Evolutionary conservation across 495 filamentous ascomycete genomes (phyloP).

Genomic region (Amniculicola lignicola): DNA sequence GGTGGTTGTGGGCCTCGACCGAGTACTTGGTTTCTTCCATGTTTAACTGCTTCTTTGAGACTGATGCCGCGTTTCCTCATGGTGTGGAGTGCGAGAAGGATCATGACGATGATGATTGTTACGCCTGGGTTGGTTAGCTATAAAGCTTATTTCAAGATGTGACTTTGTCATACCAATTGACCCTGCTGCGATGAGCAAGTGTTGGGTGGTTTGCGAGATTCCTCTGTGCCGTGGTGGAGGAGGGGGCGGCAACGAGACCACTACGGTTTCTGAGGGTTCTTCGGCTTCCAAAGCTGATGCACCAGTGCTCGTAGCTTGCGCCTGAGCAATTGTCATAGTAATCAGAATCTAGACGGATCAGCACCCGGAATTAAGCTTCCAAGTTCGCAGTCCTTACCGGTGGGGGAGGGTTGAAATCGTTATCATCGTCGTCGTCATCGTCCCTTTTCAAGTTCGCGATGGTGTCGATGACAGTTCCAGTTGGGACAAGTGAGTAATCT

Average conservation of each 20-base stretch:
- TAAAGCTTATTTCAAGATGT: neutral
- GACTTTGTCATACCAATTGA: slow-evolving; percentile 26
- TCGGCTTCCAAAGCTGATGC: slow-evolving; percentile 11
- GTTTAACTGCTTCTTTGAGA: slow-evolving; percentile 19
- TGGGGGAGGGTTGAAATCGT: slow-evolving; percentile 2
- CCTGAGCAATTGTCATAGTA: slow-evolving; percentile 23
- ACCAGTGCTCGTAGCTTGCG: slow-evolving; percentile 5
- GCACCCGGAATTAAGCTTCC: neutral
- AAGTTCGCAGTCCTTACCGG: slow-evolving; percentile 2
- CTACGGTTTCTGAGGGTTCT: slow-evolving; percentile 21
- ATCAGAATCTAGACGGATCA: slow-evolving; percentile 13
- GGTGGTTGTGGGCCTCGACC: slow-evolving; percentile 20
- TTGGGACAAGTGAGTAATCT: too few relatives aligned
- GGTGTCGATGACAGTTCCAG: neutral
- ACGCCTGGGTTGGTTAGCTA: slow-evolving; percentile 19
- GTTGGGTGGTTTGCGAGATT: slow-evolving; percentile 29
- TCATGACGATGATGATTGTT: slow-evolving; percentile 31
- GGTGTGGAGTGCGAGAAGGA: slow-evolving; percentile 27
- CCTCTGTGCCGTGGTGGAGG: slow-evolving; percentile 13
- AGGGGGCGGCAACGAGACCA: slow-evolving; percentile 14
- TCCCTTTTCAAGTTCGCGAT: slow-evolving; percentile 7
- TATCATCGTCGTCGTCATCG: slow-evolving; percentile 11
- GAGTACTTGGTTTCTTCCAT: slow-evolving; percentile 17
- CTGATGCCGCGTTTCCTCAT: slow-evolving; percentile 33
- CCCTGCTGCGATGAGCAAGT: slow-evolving; percentile 34